Percentiles rank a stretch among this genome's conserved stretches.
Conservation (phyloP, 495 filamentous ascomycete species). For the Zalerion maritima region DNA sequence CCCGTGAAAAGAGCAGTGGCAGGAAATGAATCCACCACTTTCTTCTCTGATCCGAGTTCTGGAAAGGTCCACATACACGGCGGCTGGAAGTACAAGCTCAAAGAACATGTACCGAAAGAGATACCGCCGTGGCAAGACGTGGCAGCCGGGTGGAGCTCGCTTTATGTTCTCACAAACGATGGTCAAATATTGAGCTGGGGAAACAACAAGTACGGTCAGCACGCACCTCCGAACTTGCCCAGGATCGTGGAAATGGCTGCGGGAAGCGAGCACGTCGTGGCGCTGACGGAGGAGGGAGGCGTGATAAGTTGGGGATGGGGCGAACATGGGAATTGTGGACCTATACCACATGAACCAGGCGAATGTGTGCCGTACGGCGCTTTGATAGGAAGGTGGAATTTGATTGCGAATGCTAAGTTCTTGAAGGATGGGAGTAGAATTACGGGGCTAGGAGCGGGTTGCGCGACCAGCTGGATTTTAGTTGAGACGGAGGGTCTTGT, state of each 20-base stretch:
- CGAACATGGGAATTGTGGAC: constrained; percentile 92
- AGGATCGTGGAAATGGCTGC: constrained; percentile 43
- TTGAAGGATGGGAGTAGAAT: constrained; percentile 30
- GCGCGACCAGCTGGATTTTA: constrained; percentile 75
- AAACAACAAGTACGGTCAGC: constrained; percentile 67
- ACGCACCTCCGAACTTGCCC: constrained; percentile 45
- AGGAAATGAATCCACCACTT: constrained; percentile 67
- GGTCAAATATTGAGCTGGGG: constrained; percentile 53
- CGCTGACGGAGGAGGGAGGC: constrained; percentile 41
- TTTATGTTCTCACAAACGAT: constrained; percentile 50
- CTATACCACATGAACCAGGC: too few species aligned
- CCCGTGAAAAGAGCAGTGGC: constrained; percentile 48
- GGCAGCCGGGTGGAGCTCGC: constrained; percentile 65
- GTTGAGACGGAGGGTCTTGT: constrained; percentile 17
- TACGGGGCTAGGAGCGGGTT: constrained; percentile 58
- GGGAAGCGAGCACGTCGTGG: constrained; percentile 79
- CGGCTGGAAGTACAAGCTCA: constrained; percentile 53
- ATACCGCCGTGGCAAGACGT: constrained; percentile 42
- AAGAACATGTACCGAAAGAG: constrained; percentile 22
- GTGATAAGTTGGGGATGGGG: constrained; percentile 87
- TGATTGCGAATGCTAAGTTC: constrained; percentile 37
- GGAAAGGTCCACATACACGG: constrained; percentile 51
- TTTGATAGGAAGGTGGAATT: constrained; percentile 48
- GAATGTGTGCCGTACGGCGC: constrained; percentile 37
- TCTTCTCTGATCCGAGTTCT: constrained; percentile 36